These are phyloP conservation scores for Coemansia sp. DNA, from an alignment of 192 early-diverging fungal genomes.

Conservation along the genomic window DNA sequence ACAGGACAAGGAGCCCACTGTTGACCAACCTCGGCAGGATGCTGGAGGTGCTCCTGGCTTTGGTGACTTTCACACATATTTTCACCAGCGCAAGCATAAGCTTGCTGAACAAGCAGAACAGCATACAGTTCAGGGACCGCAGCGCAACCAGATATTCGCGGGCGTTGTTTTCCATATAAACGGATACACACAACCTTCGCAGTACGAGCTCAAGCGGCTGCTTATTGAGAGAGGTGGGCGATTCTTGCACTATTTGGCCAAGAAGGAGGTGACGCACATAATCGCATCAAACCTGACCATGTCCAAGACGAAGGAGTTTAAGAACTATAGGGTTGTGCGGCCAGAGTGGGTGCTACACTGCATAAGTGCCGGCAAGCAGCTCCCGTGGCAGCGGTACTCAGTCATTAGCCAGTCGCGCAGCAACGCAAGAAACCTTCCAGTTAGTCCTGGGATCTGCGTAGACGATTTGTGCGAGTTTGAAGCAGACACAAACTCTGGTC, in stretches of 20 bases:
- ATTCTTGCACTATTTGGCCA: constrained; percentile 58
- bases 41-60: constrained; percentile 15
- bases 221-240: constrained; percentile 60
- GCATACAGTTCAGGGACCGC: constrained; percentile 7
- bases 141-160: constrained; percentile 31
- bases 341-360: constrained; percentile 80
- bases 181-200: constrained; percentile 67
- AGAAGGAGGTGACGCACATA: constrained; percentile 65
- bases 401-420: not conserved
- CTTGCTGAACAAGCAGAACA: constrained; percentile 45
- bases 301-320: constrained; percentile 65
- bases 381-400: constrained; percentile 68
- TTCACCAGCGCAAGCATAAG: constrained; percentile 42
- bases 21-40: not conserved
- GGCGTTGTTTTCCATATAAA: constrained; percentile 61
- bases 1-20: not conserved
- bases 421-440: not conserved
- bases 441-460: not conserved
- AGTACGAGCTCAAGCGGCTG: constrained; percentile 53
- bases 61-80: constrained; percentile 38
- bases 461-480: not conserved
- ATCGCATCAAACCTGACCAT: constrained; percentile 65
- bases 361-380: constrained; percentile 56
- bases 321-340: constrained; percentile 65
- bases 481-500: not conserved